Evolutionary conservation across 305 asterid species (phyloP), one percentile per base, ranked within the genome.

Genomic region (Rubia tinctorum): DNA sequence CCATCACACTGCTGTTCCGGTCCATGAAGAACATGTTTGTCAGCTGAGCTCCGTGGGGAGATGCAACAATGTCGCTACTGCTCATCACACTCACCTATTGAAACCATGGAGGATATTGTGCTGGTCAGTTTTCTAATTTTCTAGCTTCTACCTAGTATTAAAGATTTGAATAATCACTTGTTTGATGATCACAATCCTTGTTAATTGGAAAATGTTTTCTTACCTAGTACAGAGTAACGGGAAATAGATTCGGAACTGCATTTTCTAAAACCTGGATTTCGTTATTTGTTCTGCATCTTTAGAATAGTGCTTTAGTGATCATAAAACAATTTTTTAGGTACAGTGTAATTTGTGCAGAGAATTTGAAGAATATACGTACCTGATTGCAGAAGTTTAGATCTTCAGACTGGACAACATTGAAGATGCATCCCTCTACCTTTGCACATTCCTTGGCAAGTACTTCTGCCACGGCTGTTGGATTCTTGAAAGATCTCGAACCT

Each of bases 11-110:
- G 79, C 90, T 87, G 81, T 80, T 76, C 1, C 80, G 71, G 44
- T 87, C 89, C 90, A 87, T 85, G 73, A 88, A 80, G 78, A 87
- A 61, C 88, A 87, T 82, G 81, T 87, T 84, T 2, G 87, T 77
- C 27, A 87, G 68, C 71, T 87, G 90, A 58, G 91, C 95, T 18
- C 95, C 95, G 47, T 83, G 90, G 20, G 91, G 83, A 25, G 95
- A 85, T 66, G 85, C 83, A 64, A 85, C 78, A 10, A 89, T 75
- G 65, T 87, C 90, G 3, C 86, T 86, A 23, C 64, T 56, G 40
- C 84, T 86, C 88, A 83, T 77, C 75, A 89, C 77, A 56, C 71
- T 72, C 75, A 89, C 89, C 92, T 89, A 76, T 44, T 66, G 6
- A 42, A 5, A 13, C 43, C 40, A 70, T 8, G 73, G 51, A 17